These are phyloP conservation scores for Byssothecium circinans DNA, from an alignment of 2,329 filamentous ascomycete species.

Conservation along the genomic window DNA sequence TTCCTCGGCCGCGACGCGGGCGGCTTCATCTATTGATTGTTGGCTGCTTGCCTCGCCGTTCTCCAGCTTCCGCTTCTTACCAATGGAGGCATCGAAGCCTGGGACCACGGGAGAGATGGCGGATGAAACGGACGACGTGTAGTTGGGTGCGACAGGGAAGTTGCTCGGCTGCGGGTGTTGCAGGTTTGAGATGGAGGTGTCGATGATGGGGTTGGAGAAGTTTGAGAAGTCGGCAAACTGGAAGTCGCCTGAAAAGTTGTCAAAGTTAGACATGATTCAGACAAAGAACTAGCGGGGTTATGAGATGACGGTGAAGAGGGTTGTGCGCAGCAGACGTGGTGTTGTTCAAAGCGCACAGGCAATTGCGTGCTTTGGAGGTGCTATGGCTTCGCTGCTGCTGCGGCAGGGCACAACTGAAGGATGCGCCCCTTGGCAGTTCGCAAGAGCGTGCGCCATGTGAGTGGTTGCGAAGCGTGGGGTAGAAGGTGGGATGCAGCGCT, in stretches of 20 bases:
- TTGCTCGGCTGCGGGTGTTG: conserved; percentile 27
- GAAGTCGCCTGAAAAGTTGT: conserved; percentile 46
- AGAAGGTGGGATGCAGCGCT: conserved; percentile 23
- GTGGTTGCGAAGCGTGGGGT: conserved; percentile 35
- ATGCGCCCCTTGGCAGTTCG: conserved; percentile 10
- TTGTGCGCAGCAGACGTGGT: conserved; percentile 13
- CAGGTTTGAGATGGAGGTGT: conserved; percentile 33
- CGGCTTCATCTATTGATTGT: conserved; percentile 48
- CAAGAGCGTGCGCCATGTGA: conserved; percentile 15
- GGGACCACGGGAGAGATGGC: conserved; percentile 32
- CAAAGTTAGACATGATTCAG: conserved; percentile 39
- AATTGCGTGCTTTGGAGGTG: conserved; percentile 43
- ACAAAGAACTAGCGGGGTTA: neutral
- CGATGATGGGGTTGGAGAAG: conserved; percentile 39
- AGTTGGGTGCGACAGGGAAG: conserved; percentile 31
- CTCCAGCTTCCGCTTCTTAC: conserved; percentile 53
- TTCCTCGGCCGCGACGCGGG: conserved; percentile 53
- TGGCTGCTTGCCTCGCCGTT: conserved; percentile 32
- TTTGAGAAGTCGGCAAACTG: conserved; percentile 51
- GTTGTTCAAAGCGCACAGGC: conserved; percentile 20
- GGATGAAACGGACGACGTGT: conserved; percentile 29
- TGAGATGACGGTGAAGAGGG: conserved; percentile 9
- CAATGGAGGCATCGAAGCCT: conserved; percentile 32
- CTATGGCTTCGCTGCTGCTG: conserved; percentile 17
- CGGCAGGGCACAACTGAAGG: conserved; percentile 21